These are phyloP conservation scores for Elongisporangium anandrum DNA, from an alignment of 352 stramenopile species.

Conservation along the genomic window DNA sequence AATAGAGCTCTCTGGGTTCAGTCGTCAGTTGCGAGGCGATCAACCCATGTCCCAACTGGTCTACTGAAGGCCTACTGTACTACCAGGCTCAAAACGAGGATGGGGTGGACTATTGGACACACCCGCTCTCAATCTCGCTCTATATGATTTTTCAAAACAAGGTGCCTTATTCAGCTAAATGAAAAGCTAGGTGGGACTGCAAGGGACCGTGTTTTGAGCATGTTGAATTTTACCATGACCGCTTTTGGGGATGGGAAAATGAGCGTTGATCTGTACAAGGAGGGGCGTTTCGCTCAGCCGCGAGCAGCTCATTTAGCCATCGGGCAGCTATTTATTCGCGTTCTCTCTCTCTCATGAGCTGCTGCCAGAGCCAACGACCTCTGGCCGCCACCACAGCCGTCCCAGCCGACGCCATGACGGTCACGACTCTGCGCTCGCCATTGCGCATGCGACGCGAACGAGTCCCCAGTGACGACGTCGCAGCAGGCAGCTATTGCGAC, in stretches of 20 bases:
- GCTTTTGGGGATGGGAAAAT: background rate
- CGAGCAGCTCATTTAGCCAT: background rate
- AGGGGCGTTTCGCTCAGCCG: background rate
- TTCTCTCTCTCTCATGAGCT: background rate
- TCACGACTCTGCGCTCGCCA: background rate
- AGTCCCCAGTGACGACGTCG: background rate
- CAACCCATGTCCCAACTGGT: background rate
- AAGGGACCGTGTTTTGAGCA: background rate
- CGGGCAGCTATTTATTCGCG: background rate
- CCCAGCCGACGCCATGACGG: background rate
- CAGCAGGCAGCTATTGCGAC: slow-evolving; percentile 32
- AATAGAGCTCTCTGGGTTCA: background rate
- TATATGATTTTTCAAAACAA: background rate
- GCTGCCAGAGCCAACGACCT: background rate
- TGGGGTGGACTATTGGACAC: background rate
- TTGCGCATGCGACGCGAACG: background rate
- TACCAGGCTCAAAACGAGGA: background rate
- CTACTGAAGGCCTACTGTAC: background rate
- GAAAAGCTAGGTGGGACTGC: no score
- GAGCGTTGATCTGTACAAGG: background rate
- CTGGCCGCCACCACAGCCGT: background rate
- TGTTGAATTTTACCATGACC: background rate
- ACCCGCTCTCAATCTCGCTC: background rate
- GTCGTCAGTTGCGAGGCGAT: background rate
- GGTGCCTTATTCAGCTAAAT: no score